Conservation (phyloP, 345 rosid genomes). For the Ricinus communis region DNA sequence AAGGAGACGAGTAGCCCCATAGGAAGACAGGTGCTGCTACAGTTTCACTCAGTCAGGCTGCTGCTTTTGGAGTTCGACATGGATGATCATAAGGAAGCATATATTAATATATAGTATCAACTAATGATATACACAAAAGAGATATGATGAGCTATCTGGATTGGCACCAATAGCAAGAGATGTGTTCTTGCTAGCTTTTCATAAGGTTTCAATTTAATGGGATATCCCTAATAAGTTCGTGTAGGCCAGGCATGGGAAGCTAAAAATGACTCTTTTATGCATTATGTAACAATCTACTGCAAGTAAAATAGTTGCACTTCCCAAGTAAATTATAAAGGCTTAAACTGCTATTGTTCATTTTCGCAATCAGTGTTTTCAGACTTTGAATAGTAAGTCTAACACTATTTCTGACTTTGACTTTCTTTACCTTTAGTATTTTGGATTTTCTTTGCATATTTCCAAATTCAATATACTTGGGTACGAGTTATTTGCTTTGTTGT, state of each 20-base stretch:
- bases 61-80: background rate
- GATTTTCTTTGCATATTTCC: background rate
- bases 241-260: background rate
- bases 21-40: background rate
- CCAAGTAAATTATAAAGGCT: conserved; percentile 3
- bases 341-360: background rate
- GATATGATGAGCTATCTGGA: background rate
- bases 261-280: background rate
- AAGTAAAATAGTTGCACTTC: background rate
- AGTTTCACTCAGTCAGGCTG: background rate
- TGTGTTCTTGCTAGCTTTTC: background rate
- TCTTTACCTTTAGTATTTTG: background rate
- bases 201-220: background rate
- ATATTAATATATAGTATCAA: background rate
- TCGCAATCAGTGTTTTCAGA: background rate
- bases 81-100: background rate
- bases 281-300: background rate
- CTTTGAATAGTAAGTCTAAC: background rate
- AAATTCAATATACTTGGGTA: too few relatives aligned
- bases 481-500: too few relatives aligned
- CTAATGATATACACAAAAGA: background rate
- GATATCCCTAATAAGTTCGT: background rate
- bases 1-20: background rate
- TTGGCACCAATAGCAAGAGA: background rate
- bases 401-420: background rate